Percentiles rank a stretch among this genome's conserved stretches.
phyloP scores from a whole-genome alignment of 768 basidiomycete genomes.

The Xerocomellus dryophilus region DNA sequence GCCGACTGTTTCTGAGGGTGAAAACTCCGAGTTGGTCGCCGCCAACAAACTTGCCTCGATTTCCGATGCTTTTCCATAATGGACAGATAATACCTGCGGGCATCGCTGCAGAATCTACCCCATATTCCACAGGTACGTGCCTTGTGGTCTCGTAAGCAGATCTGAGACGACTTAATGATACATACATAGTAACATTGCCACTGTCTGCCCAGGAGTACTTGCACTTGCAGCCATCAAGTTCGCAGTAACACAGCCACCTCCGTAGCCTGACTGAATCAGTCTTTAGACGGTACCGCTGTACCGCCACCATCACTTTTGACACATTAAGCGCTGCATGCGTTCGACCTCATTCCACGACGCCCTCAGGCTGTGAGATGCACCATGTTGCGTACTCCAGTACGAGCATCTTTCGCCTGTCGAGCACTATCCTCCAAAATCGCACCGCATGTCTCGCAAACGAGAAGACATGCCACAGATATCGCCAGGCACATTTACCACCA shows the following conservation, averaged over 20 bases:
- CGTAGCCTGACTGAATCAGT: neutral
- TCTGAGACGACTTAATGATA: no score
- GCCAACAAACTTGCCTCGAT: no score
- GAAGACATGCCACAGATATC: neutral
- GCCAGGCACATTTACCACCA: neutral
- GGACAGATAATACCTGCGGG: no score
- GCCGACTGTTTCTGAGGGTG: no score
- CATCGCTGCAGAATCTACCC: no score
- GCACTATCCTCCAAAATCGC: neutral
- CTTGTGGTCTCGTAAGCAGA: no score
- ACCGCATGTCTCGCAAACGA: neutral
- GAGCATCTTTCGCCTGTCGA: constrained; percentile 1
- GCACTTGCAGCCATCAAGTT: no score
- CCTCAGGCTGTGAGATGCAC: constrained; percentile 41
- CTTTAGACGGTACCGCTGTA: neutral
- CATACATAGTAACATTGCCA: no score
- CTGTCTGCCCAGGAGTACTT: no score
- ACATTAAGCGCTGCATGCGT: constrained; percentile 3
- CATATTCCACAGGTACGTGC: no score
- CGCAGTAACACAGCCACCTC: constrained; percentile 9
- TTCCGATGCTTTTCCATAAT: no score
- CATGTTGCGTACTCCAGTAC: constrained; percentile 46
- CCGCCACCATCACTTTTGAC: neutral
- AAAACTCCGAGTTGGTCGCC: no score
- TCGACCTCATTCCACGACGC: neutral